These are phyloP conservation scores for Fraxinus xanthoxyloides DNA, from an alignment of 305 asterid species.

Conservation along the genomic window DNA sequence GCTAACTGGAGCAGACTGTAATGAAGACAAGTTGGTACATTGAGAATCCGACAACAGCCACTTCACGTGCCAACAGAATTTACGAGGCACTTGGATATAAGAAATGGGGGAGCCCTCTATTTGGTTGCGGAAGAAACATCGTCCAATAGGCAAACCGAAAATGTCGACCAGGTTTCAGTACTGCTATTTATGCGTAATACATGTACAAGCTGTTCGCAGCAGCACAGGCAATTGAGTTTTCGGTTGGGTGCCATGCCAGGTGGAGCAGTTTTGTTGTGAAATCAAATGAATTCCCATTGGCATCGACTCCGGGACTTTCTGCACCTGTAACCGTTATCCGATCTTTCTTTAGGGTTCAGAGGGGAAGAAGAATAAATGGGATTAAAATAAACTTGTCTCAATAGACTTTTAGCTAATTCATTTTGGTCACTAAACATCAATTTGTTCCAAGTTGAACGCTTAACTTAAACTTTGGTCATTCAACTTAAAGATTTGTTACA, in stretches of 20 bases:
- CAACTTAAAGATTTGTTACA: neutral
- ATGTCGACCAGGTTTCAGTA: conserved; percentile 35
- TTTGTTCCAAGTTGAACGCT: neutral
- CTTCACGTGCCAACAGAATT: conserved; percentile 34
- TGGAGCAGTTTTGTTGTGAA: conserved; percentile 90
- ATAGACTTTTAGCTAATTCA: neutral
- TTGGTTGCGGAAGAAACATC: neutral
- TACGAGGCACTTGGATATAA: conserved; percentile 40
- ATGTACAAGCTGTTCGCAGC: conserved; percentile 98
- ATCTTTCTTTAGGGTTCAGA: neutral
- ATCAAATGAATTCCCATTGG: conserved; percentile 86
- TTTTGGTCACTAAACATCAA: neutral
- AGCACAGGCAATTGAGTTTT: conserved; percentile 92
- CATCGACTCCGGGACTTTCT: conserved; percentile 80
- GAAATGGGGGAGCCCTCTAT: conserved; percentile 33
- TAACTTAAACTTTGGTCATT: neutral
- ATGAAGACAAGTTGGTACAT: conserved; percentile 15
- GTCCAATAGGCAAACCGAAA: conserved; percentile 36
- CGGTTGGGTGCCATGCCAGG: conserved; percentile 97
- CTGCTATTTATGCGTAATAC: conserved; percentile 71
- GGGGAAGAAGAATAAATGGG: neutral
- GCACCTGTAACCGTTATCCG: conserved; percentile 41
- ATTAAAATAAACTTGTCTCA: neutral
- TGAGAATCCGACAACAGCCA: conserved; percentile 2
- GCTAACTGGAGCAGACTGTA: neutral